Percentiles rank a stretch among this genome's conserved stretches.
Conservation (phyloP, 2,329 filamentous ascomycete species). For the Fusarium fujikuroi region DNA sequence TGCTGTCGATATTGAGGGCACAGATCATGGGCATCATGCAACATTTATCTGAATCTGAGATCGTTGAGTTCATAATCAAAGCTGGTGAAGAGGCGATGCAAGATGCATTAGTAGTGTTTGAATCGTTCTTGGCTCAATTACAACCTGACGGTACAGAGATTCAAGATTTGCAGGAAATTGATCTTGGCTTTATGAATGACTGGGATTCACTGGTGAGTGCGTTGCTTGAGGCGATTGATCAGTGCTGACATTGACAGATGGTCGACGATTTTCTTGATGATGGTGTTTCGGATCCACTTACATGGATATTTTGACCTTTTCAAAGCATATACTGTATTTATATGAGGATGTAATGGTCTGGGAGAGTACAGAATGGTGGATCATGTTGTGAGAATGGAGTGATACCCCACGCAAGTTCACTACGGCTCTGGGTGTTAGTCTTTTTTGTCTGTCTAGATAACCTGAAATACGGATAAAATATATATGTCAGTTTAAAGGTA, state of each 20-base stretch:
- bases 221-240: rapidly evolving
- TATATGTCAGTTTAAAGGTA: too few species aligned
- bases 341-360: too few species aligned
- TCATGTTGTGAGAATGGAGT: too few species aligned
- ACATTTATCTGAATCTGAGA: conserved; percentile 49
- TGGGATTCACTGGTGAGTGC: conserved; percentile 44
- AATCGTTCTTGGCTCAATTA: conserved; percentile 41
- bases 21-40: conserved; percentile 56
- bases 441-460: rapidly evolving
- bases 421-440: neutral
- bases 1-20: conserved; percentile 46
- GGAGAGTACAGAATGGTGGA: neutral
- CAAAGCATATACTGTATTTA: rapidly evolving
- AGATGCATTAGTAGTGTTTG: conserved; percentile 50
- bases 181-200: conserved; percentile 24
- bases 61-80: conserved; percentile 49
- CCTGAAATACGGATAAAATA: rapidly evolving
- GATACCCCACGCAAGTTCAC: neutral
- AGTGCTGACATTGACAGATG: neutral
- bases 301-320: conserved; percentile 13
- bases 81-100: conserved; percentile 52
- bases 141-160: neutral
- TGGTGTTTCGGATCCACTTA: neutral
- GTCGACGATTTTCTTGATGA: conserved; percentile 18
- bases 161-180: neutral